Evolutionary conservation across 345 rosid species (phyloP).

Genomic region (Corchorus capsularis): DNA sequence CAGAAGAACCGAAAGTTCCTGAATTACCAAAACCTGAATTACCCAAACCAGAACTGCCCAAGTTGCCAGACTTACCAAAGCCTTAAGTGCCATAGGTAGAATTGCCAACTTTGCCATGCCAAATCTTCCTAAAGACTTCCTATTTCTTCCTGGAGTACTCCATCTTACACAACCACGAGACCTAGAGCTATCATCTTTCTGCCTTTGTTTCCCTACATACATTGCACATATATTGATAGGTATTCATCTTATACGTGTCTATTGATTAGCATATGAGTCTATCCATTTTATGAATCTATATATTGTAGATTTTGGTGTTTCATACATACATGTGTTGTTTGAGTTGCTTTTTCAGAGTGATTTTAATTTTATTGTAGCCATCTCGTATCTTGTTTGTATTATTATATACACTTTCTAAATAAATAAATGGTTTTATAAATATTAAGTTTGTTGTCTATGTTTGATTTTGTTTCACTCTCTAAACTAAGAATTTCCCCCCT

Average conservation of each 20-base stretch:
- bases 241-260: background rate
- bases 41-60: background rate
- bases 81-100: background rate
- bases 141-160: background rate
- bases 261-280: background rate
- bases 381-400: background rate
- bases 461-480: background rate
- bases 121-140: background rate
- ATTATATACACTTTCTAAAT: background rate
- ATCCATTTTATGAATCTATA: background rate
- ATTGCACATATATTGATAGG: background rate
- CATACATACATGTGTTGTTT: background rate
- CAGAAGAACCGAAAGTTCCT: no score
- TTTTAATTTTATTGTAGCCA: background rate
- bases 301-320: background rate
- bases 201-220: background rate
- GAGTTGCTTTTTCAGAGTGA: background rate
- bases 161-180: conserved; percentile 3
- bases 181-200: background rate
- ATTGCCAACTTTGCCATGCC: background rate
- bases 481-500: no score
- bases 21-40: conserved; percentile 4
- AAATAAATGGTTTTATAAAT: background rate
- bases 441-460: background rate
- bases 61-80: background rate